phyloP scores from a whole-genome alignment of 148 eudicot genomes.

The Amaranthus cruentus region DNA sequence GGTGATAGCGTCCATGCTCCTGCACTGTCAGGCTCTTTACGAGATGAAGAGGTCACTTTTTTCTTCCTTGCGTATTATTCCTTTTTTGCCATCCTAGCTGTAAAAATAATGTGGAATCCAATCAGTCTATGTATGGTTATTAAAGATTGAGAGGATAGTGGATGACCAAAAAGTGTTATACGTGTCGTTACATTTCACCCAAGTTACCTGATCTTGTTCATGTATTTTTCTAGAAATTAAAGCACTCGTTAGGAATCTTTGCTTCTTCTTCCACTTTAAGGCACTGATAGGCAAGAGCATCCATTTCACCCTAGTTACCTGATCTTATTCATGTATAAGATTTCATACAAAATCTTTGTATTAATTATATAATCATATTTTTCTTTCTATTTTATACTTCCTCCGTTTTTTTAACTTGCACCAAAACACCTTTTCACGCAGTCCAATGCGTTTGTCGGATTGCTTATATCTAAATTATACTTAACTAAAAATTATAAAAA shows the following conservation, averaged over 20 bases:
- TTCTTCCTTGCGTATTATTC: background rate
- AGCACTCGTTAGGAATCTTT: background rate
- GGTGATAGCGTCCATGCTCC: conserved; percentile 17
- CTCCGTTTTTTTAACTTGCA: no score
- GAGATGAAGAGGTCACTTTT: conserved; percentile 25
- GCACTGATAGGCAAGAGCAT: background rate
- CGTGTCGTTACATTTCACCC: background rate
- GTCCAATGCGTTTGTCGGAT: no score
- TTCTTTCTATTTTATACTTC: no score
- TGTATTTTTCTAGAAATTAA: background rate
- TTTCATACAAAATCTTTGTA: no score
- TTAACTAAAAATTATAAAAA: no score
- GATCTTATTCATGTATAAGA: no score
- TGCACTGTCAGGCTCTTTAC: conserved; percentile 11
- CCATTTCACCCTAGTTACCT: no score
- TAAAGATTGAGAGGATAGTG: background rate
- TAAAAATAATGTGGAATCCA: background rate
- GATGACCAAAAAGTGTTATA: background rate
- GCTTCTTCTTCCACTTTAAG: background rate
- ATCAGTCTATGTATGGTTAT: background rate
- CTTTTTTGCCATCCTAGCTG: background rate
- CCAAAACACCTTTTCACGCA: no score
- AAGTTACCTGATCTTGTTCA: no score
- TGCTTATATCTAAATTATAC: no score
- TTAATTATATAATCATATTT: no score